Evolutionary conservation across 2,329 filamentous ascomycete genomes (phyloP), one percentile per base, ranked within the genome.

Genomic region (Xenosphaeropsis pyriputrescens): DNA sequence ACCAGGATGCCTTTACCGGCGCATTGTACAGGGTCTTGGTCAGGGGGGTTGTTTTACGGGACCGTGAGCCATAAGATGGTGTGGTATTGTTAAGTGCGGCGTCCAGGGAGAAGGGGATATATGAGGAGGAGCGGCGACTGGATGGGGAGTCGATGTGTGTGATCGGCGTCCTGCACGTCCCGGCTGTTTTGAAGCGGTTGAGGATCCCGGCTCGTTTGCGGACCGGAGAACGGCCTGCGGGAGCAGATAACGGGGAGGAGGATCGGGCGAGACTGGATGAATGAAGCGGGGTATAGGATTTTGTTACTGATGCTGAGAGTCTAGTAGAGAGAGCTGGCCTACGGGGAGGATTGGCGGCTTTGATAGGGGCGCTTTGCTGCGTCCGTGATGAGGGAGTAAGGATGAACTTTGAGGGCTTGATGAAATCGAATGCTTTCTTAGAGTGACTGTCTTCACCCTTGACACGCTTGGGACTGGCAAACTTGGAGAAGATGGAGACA

Each of bases 141-240:
- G 52, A 64, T 2, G 82, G 79, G 1, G 81, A 78, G 47, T 89
- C 80, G 39, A 88, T 65, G 34, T 85, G 81, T 33, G 70, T 64
- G 56, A 78, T 75, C 12, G 68, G 65, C 22, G 22, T 26, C 5
- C 22, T 11, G 22, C 22, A 26, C 22, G 22, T 26, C 22, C 22
- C 22, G 5, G 72, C 67, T n/a, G 68, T 69, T 13, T 69, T 71
- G 42, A 74, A 73, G 35, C 81, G 78, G 41, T 80, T 75, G 32
- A 85, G 65, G 44, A 85, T 73, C 37, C 75, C 73, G 18, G 76
- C 65, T 42, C 76, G 73, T 61, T 85, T 86, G 50, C 79, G 65
- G n/a, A 70, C 81, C 2, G 85, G 85, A 3, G 85, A 91, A 44
- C 85, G 82, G 35, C 85, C 83, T 47, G 82, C 83, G 31, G 81